Base-by-base conservation (phyloP, 139 green algal genomes). In the Chlorella vulgaris region DNA sequence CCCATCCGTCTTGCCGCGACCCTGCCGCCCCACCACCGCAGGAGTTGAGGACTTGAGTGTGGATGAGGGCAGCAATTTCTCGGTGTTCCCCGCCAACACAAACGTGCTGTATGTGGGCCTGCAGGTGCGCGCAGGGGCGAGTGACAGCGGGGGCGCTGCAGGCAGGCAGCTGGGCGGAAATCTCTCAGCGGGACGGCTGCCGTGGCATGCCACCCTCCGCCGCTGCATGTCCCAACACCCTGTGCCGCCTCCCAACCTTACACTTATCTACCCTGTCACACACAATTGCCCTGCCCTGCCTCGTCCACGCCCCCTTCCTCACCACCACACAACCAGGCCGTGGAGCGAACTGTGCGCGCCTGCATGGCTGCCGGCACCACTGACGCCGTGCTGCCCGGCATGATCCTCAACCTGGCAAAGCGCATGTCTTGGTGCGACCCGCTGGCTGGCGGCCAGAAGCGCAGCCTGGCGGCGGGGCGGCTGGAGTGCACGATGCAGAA, bases 401-500 rank as follows among this genome's bases (percentile, higher is more conserved):
- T 99, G 74, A 98, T 99, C 66, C 95, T 99, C 84, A 99, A 99
- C 86, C 29, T 38, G 7, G 68, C 28, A n/a, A 99, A 99, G 89
- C 88, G 24, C 3, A 35, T 79, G 53, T 31, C 35, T 3, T 79
- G 58, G 58, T 22, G 51, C 2, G 73, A 79, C 53, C 73, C 73
- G 51, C 73, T 79, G 73, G 73, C 73, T 1, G 73, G 73, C 8
- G 73, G 73, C 24, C 35, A 50, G 3, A 29, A 79, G 53, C 73
- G 73, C 51, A 29, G 22, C 3, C 24, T 39, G 50, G 69, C 53
- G 19, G 96, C 89, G 0, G 96, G 96, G 1, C 92, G 97, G 76
- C 93, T 99, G 86, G 97, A 99, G 87, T 98, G 93, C 90, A 98
- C 97, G 35, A 99, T 99, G 97, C 93, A 96, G 86, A 96, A 97